These are phyloP conservation scores for Candida buenavistaensis DNA, from an alignment of 1,139 yeast species.

Conservation along the genomic window DNA sequence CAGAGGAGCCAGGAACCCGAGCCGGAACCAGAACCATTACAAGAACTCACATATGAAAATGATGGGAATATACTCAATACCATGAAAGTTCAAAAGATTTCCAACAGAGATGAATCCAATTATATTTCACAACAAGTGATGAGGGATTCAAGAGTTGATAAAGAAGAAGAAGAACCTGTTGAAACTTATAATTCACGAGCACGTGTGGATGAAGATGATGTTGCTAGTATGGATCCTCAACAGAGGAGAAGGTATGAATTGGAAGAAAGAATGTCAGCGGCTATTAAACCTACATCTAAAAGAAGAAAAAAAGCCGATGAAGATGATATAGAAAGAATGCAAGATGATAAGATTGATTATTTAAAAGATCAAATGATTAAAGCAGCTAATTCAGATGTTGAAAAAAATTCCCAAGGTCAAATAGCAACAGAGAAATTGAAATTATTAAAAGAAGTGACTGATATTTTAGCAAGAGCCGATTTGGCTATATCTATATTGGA, in stretches of 20 bases:
- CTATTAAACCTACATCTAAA: conserved; percentile 64
- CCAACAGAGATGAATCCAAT: conserved; percentile 2
- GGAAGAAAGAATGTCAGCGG: conserved; percentile 79
- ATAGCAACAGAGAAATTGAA: conserved; percentile 88
- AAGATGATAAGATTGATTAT: conserved; percentile 83
- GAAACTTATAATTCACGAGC: conserved; percentile 7
- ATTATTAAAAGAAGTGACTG: conserved; percentile 75
- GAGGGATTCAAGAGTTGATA: conserved; percentile 2
- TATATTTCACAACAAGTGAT: background rate
- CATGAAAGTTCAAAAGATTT: conserved; percentile 1
- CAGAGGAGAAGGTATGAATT: conserved; percentile 68
- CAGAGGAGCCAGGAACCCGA: conserved; percentile 12
- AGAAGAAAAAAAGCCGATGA: conserved; percentile 71
- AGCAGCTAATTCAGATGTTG: conserved; percentile 91
- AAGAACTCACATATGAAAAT: conserved; percentile 6
- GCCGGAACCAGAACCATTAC: conserved; percentile 2
- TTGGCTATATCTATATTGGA: conserved; percentile 91
- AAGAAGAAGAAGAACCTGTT: background rate
- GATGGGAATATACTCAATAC: conserved; percentile 5
- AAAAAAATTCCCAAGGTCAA: conserved; percentile 68
- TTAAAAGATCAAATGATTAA: conserved; percentile 89
- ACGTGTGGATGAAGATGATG: conserved; percentile 4
- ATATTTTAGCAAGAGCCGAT: conserved; percentile 76
- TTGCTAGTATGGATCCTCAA: conserved; percentile 29
- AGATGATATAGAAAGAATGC: conserved; percentile 91